Evolutionary conservation across 441 rosid species (phyloP).

Genomic region (Corymbia calophylla): DNA sequence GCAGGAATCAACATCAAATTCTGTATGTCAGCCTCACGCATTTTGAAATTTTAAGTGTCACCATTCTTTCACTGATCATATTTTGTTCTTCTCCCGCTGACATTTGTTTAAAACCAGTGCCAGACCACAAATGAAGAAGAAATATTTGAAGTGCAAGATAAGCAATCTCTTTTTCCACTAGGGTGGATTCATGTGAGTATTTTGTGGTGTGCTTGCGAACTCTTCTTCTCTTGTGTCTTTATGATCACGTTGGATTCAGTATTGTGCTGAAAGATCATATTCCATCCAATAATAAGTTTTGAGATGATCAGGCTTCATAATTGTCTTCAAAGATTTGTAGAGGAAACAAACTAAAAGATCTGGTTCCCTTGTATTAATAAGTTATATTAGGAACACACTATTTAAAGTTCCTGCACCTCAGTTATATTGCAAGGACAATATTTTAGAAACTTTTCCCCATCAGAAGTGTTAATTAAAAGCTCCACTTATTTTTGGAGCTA

Average conservation of each 20-base stretch:
- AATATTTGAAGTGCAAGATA: slow-evolving; percentile 96
- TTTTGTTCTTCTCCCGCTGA: neutral
- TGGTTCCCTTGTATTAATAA: neutral
- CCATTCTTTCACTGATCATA: neutral
- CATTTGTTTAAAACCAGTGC: slow-evolving; percentile 39
- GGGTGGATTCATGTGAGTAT: slow-evolving; percentile 98
- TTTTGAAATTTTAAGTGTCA: neutral
- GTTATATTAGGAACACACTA: neutral
- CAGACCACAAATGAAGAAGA: slow-evolving; percentile 97
- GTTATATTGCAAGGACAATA: neutral
- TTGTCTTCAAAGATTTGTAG: neutral
- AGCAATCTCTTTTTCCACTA: slow-evolving; percentile 83
- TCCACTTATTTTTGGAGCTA: neutral
- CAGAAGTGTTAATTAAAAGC: neutral
- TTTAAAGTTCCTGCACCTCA: neutral
- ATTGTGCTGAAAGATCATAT: neutral
- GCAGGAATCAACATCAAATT: slow-evolving; percentile 90
- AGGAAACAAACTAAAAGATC: neutral
- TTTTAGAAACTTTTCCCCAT: neutral
- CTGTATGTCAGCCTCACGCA: slow-evolving; percentile 40
- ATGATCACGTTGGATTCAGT: neutral
- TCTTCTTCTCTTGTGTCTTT: neutral
- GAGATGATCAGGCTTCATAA: neutral
- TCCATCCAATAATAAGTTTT: neutral
- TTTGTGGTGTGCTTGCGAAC: neutral